These are phyloP conservation scores for Stephania japonica DNA, from an alignment of 164 flowering plant genomes.

Conservation along the genomic window DNA sequence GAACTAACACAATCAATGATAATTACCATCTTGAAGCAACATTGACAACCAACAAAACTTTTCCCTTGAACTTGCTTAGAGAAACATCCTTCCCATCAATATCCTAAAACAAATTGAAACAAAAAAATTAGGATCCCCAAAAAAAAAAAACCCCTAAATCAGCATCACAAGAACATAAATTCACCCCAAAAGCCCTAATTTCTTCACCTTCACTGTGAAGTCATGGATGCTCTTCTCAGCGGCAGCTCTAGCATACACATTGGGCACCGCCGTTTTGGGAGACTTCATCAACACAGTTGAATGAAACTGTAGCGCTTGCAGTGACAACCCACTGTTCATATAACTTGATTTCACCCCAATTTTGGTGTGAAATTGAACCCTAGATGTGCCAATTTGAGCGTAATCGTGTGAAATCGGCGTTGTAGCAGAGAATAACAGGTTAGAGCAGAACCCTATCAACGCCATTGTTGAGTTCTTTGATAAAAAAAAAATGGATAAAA, in stretches of 20 bases:
- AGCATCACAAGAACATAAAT: too few species aligned
- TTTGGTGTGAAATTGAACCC: slow-evolving; percentile 25
- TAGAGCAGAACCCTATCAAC: slow-evolving; percentile 29
- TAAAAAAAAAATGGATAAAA: neutral
- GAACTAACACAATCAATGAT: slow-evolving; percentile 1
- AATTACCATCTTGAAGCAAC: slow-evolving; percentile 88
- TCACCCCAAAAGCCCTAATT: neutral
- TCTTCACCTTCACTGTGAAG: slow-evolving; percentile 68
- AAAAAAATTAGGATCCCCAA: too few species aligned
- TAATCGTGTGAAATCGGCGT: slow-evolving; percentile 16
- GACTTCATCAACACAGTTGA: slow-evolving; percentile 23
- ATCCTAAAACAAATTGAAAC: slow-evolving; percentile 47
- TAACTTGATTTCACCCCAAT: slow-evolving; percentile 35
- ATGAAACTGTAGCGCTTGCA: slow-evolving; percentile 20
- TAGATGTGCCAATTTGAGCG: slow-evolving; percentile 18
- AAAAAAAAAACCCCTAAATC: too few species aligned
- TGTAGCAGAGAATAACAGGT: slow-evolving; percentile 20
- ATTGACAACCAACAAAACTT: slow-evolving; percentile 76
- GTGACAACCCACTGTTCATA: slow-evolving; percentile 33
- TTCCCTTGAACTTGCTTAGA: slow-evolving; percentile 80
- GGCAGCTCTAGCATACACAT: slow-evolving; percentile 57
- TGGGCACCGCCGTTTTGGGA: slow-evolving; percentile 24
- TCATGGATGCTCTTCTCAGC: slow-evolving; percentile 76
- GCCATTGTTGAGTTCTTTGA: slow-evolving; percentile 18
- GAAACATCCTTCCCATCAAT: slow-evolving; percentile 76